Conservation (phyloP, 371 early-diverging fungal species). For the Mortierella sp. region DNA sequence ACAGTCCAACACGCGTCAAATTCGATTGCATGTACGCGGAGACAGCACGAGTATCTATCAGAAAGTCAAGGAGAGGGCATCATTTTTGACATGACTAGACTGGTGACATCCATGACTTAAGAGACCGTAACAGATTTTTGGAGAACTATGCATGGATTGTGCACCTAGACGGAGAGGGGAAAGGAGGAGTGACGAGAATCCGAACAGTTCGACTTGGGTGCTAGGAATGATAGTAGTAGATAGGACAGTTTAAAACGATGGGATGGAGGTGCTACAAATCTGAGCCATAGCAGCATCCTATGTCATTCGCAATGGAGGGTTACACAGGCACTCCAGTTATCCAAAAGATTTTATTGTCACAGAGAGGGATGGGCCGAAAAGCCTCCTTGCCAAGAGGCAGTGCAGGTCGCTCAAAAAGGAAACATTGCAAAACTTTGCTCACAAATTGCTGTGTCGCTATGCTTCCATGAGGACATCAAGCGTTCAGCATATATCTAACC, state of each 20-base stretch:
- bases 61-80: background rate
- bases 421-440: background rate
- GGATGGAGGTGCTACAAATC: too few species aligned
- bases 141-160: too few species aligned
- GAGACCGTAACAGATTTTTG: too few species aligned
- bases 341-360: background rate
- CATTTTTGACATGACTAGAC: too few species aligned
- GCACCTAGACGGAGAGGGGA: too few species aligned
- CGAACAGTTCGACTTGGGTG: too few species aligned
- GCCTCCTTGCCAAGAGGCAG: background rate
- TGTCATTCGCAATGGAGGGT: background rate
- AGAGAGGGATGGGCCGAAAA: background rate
- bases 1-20: background rate
- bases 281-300: too few species aligned
- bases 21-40: background rate
- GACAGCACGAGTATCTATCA: background rate
- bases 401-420: background rate
- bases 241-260: too few species aligned
- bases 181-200: too few species aligned
- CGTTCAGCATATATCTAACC: too few species aligned
- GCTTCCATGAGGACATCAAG: background rate
- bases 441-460: background rate
- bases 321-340: background rate
- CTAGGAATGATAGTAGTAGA: too few species aligned
- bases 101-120: too few species aligned